phyloP scores from a whole-genome alignment of 108 stramenopile species.

The Conticribra weissflogii region DNA sequence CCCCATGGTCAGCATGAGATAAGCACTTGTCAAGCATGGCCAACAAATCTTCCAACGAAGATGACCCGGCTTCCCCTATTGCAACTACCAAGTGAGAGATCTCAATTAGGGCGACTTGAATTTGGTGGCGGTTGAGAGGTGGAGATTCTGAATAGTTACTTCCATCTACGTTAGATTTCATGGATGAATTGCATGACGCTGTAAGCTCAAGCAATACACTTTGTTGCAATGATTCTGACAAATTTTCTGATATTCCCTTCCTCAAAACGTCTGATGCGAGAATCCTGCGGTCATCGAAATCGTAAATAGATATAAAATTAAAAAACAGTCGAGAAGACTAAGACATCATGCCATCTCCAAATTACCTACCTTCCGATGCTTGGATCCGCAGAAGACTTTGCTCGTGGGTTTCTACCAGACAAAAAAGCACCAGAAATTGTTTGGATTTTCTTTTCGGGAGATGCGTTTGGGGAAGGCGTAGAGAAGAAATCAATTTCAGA shows the following conservation, averaged over 20 bases:
- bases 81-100: slow-evolving; percentile 73
- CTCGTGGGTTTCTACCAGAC: slow-evolving; percentile 38
- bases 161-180: slow-evolving; percentile 19
- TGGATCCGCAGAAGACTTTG: slow-evolving; percentile 71
- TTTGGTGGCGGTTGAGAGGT: slow-evolving; percentile 65
- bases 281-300: slow-evolving; percentile 17
- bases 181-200: slow-evolving; percentile 35
- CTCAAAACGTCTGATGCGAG: slow-evolving; percentile 64
- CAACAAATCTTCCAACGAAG: slow-evolving; percentile 64
- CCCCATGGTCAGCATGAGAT: slow-evolving; percentile 73
- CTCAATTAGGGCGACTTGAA: slow-evolving; percentile 84
- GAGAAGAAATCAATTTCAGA: slow-evolving; percentile 32
- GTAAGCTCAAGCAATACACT: slow-evolving; percentile 67
- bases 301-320: background rate
- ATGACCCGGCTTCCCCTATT: slow-evolving; percentile 76
- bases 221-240: slow-evolving; percentile 75
- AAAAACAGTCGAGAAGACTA: background rate
- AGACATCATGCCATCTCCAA: no score
- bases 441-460: slow-evolving; percentile 34
- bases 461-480: slow-evolving; percentile 35
- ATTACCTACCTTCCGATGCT: slow-evolving; percentile 55
- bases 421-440: slow-evolving; percentile 54
- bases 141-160: slow-evolving; percentile 29
- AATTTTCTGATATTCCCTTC: slow-evolving; percentile 68
- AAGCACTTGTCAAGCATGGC: slow-evolving; percentile 64